Conservation (phyloP, 495 filamentous ascomycete genomes). For the Penicillium coprophilum region DNA sequence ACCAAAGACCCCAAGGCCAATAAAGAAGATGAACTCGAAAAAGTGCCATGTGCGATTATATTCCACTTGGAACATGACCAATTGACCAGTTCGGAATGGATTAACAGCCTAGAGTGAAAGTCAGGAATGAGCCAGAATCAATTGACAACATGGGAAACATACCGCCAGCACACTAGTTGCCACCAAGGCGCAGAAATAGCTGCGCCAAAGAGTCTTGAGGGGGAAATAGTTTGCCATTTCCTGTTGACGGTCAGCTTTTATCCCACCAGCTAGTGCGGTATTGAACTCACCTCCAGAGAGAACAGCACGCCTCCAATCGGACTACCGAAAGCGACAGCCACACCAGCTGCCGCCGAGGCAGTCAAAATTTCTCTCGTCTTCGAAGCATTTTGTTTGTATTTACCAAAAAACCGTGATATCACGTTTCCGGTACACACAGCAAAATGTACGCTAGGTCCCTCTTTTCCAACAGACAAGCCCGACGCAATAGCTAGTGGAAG, state of each 20-base stretch:
- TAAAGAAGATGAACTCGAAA: constrained; percentile 92
- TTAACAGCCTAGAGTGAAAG: constrained; percentile 73
- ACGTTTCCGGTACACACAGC: constrained; percentile 98
- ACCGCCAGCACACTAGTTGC: constrained; percentile 89
- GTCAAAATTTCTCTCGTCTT: constrained; percentile 95
- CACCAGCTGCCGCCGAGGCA: constrained; percentile 91
- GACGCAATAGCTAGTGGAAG: constrained; percentile 92
- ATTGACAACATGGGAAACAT: constrained; percentile 23
- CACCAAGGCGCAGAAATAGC: constrained; percentile 96
- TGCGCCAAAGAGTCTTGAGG: constrained; percentile 95
- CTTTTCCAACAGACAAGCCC: constrained; percentile 93
- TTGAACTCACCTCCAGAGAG: constrained; percentile 69
- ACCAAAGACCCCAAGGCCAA: constrained; percentile 88
- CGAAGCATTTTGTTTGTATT: constrained; percentile 88
- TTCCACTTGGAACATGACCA: constrained; percentile 98
- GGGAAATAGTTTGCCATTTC: constrained; percentile 99
- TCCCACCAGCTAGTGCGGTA: not conserved
- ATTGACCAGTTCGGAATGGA: constrained; percentile 94
- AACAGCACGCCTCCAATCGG: constrained; percentile 97
- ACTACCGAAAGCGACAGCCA: constrained; percentile 95
- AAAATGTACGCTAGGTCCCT: constrained; percentile 97
- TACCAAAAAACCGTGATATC: constrained; percentile 87
- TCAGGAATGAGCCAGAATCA: not conserved
- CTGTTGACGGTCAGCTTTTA: constrained; percentile 33
- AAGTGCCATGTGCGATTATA: constrained; percentile 98